Evolutionary conservation across 164 flowering plant species (phyloP).

Genomic region (Buxus sempervirens): DNA sequence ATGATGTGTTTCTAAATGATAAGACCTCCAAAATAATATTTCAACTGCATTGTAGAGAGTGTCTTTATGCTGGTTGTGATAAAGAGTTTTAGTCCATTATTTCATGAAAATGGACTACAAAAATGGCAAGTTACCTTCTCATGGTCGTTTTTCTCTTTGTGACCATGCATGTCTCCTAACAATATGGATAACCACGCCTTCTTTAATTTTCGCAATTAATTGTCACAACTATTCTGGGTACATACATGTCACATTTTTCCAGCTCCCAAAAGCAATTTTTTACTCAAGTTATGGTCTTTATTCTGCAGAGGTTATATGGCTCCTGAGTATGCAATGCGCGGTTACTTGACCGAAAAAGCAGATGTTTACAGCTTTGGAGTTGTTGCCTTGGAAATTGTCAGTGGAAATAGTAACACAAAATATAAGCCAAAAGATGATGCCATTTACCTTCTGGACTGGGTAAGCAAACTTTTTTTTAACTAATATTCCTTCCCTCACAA

Average conservation of each 20-base stretch:
- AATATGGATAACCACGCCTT: not conserved
- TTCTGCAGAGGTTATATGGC: slow-evolving; percentile 69
- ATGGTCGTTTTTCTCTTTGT: too few species aligned
- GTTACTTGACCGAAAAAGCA: slow-evolving; percentile 61
- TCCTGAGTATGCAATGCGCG: slow-evolving; percentile 83
- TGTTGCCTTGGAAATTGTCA: slow-evolving; percentile 66
- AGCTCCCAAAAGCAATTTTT: not conserved
- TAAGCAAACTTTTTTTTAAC: slow-evolving; percentile 15
- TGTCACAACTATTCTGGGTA: not conserved
- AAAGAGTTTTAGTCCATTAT: too few species aligned
- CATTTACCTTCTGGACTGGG: slow-evolving; percentile 77
- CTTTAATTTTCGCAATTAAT: too few species aligned
- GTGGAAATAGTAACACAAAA: slow-evolving; percentile 75
- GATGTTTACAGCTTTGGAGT: slow-evolving; percentile 84
- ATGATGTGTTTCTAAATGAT: too few species aligned
- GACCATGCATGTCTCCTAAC: not conserved
- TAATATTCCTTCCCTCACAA: not conserved
- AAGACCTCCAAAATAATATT: too few species aligned
- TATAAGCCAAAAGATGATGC: slow-evolving; percentile 60
- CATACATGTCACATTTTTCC: not conserved
- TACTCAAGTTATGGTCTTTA: not conserved
- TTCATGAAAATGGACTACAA: too few species aligned
- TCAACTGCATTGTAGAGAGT: too few species aligned
- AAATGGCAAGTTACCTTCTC: not conserved
- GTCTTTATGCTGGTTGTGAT: too few species aligned